Evolutionary conservation across 116 monocot genomes (phyloP), one percentile per base, ranked within the genome.

Genomic region (Zostera marina): DNA sequence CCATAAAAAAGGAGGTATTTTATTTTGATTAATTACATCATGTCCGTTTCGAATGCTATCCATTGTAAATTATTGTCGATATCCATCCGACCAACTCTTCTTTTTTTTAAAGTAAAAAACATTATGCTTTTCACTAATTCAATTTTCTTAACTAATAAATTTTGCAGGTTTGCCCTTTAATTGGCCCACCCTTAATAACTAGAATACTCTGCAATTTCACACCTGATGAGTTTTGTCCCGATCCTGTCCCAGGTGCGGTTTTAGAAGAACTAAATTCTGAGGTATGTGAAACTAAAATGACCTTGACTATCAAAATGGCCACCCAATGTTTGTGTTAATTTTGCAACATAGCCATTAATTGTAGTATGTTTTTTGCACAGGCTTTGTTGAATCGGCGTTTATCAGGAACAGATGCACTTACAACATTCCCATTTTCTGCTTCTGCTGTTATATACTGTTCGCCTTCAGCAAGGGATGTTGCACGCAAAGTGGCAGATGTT

Each of bases 151-250:
- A 8, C 42, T 7, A 11, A 19, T 39, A 13, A 39, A 56, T 51
- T 32, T 48, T 25, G 6, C 47, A 96, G 94, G 77, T 88, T 4
- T 96, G 94, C 52, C 88, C 94, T 60, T 79, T 77, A 23, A 79
- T 96, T 48, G 77, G 80, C 42, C 47, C 79, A 15, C 52, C 79
- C 12, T 52, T 96, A 17, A 73, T 96, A 54, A 85, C 77, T 52
- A 74, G 88, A 52, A 72, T 96, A 54, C 80, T 96, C 11, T 82
- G 89, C 71, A 96, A 96, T 54, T 88, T 96, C 59, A 82, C 88
- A 22, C 94, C 88, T 12, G 94, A 96, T 70, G 94, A 96, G 59
- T 96, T 96, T 45, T 96, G 94, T 70, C 84, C 85, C 11, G 94
- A 96, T 65, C 70, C 81, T 14, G 82, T 96, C 52, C 85, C 94